Base-by-base conservation (phyloP, 2,329 filamentous ascomycete genomes). In the Penicillium sp. region DNA sequence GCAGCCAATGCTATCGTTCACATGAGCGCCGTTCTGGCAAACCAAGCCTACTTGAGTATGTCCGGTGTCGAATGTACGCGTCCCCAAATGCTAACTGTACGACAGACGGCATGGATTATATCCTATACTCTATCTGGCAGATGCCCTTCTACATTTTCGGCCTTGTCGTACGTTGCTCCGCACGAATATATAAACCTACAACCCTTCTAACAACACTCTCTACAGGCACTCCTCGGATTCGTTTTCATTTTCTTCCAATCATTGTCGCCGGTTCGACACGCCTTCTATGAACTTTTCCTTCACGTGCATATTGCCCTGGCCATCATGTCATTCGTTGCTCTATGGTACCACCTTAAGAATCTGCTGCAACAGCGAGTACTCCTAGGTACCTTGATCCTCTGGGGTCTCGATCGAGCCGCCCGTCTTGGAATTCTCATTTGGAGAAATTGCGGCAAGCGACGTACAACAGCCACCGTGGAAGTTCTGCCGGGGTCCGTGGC, bases 1-100 rank as follows among this genome's bases (percentile, higher is more conserved):
- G 81, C 88, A 11, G 51, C 85, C 8, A 86, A 92, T 67, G 75
- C 81, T 6, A 62, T 90, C 41, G 76, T 88, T 22, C 90, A 95
- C 71, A 86, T 86, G 36, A 49, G 55, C 30, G 60, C 57, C 27
- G 67, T 69, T 36, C 27, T 69, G 10, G 65, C 56, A 0, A 57
- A 54, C 4, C 50, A 60, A 33, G 57, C 55, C 18, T 51, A 51
- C n/a, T 33, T 56, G 31, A 44, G 66, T 70, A 43, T 30, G 63
- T 60, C 14, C 13, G 14, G 28, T 5, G 24, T 11, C 4, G 4
- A n/a, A 18, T 20, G 18, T 13, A 9, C 16, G 18, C 11, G 18
- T 10, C 20, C 1, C 18, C 16, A 36, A 35, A 13, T 36, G 6
- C 49, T 46, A 44, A 54, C 44, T 48, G 18, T 6, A 40, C 11